Conservation (phyloP, 169 alveolate genomes). For the Perkinsus marinus region DNA sequence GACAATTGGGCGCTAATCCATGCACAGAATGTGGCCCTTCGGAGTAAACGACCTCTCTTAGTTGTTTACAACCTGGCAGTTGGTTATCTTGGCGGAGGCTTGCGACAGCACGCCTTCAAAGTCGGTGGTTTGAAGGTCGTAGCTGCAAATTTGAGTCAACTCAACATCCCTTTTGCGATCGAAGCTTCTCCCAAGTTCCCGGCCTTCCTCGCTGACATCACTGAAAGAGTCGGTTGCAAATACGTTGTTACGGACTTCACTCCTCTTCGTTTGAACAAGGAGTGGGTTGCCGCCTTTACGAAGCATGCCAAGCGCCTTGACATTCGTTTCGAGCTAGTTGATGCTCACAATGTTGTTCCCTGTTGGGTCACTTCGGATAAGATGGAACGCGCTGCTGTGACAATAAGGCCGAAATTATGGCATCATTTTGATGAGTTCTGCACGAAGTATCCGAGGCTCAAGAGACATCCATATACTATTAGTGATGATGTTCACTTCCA, state of each 20-base stretch:
- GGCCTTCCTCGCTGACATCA: not conserved
- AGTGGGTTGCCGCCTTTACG: not conserved
- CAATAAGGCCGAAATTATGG: not conserved
- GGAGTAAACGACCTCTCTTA: not conserved
- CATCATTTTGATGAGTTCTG: not conserved
- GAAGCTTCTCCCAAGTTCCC: not conserved
- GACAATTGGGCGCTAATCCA: slow-evolving; percentile 26
- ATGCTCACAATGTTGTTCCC: slow-evolving; percentile 39
- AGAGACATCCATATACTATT: not conserved
- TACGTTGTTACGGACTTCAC: not conserved
- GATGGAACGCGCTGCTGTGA: slow-evolving; percentile 27
- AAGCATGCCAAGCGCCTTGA: not conserved
- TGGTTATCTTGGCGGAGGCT: not conserved
- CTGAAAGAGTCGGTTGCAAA: not conserved
- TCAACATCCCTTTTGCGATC: not conserved
- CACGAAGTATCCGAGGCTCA: not conserved
- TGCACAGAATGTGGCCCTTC: slow-evolving; percentile 8
- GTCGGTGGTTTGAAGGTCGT: not conserved
- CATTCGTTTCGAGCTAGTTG: slow-evolving; percentile 17
- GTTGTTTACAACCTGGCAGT: not conserved
- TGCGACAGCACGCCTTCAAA: not conserved
- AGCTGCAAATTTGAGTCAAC: not conserved
- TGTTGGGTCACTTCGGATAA: slow-evolving; percentile 35
- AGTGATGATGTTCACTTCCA: not conserved
- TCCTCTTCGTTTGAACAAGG: not conserved